Evolutionary conservation across 192 early-diverging fungal genomes (phyloP), one percentile per base, ranked within the genome.

Genomic region (Coemansia erecta): DNA sequence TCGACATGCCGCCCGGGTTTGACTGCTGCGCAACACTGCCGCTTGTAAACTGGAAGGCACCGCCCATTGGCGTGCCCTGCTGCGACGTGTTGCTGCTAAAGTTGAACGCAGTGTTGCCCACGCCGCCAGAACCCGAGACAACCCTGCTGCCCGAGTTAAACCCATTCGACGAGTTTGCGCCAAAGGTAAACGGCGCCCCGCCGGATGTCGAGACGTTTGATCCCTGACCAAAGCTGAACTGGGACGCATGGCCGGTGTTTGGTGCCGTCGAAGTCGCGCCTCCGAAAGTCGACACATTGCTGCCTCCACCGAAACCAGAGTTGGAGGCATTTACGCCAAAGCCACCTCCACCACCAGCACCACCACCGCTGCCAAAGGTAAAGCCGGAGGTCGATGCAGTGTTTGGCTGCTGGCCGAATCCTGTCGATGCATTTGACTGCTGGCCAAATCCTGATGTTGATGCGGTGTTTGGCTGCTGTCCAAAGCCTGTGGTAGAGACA

Each of bases 11-110:
- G 22, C 74, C 67, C 12, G 68, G 33, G 58, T 61, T 71, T 18
- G 74, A 77, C 44, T 66, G 74, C 45, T 77, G 59, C 4, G 63
- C 64, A 12, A 63, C 61, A 53, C 73, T 61, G 15, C 63, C 43
- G 13, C 35, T 37, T 3, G 67, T 33, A 55, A 77, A 70, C 57
- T 77, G 73, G 73, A 77, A 77, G 21, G 52, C 28, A 3, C 54
- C 35, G 41, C 54, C 55, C n/a, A 42, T 7, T 8, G 58, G 28
- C 19, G 28, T 23, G 1, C 62, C 62, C 39, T 59, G 63, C 61
- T 50, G 50, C 58, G 61, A 62, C 4, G 64, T 63, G 39, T 71
- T 77, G 74, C 74, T 70, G 42, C 48, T 53, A 61, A 77, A 77
- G 13, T 49, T 15, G 15, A 77, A 77, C 13, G 69, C 58, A 15